Evolutionary conservation across 192 early-diverging fungal genomes (phyloP), one percentile per base, ranked within the genome.

Genomic region (Entophlyctis luteolus): DNA sequence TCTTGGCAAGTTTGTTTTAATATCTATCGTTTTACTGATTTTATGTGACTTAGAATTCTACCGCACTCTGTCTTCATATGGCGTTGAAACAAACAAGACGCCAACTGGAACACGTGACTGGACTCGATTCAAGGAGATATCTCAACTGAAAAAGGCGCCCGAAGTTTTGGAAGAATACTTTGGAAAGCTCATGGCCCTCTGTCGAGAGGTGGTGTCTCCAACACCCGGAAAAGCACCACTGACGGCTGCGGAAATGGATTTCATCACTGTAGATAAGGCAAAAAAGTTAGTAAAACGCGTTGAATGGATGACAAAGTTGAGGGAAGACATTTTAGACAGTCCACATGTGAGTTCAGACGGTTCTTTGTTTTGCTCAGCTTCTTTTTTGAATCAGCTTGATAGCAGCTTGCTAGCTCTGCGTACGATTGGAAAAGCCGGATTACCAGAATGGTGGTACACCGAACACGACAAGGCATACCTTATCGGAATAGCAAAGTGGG

Each of bases 401-500:
- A 48, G 45, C 18, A 58, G 55, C 38, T 49, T 81, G 46, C 25
- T 55, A 4, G 59, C 55, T 38, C 45, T 79, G 3, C 68, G 65
- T 33, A 70, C 70, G 2, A 71, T 79, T 67, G 79, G 75, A 12
- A 69, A 72, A 23, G 59, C 70, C 23, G 74, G 74, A 2, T 27
- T 84, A 4, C 78, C 82, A 12, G 54, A 70, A 62, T 92, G 91
- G 91, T 92, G 91, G 91, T 76, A 84, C 34, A 79, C 83, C 16
- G 75, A 80, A 12, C 84, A 89, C 55, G 91, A 93, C 56, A 71
- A 72, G 31, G 81, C 78, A 25, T 86, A 91, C 50, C 65, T 93
- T 49, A 74, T 78, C 50, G 91, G 85, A 14, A 78, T 93, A 48
- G 83, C 84, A 32, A 84, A 84, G 56, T 89, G 86, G 72, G 91